These are phyloP conservation scores for Lonicera japonica DNA, from an alignment of 129 eudicot species.

Conservation along the genomic window DNA sequence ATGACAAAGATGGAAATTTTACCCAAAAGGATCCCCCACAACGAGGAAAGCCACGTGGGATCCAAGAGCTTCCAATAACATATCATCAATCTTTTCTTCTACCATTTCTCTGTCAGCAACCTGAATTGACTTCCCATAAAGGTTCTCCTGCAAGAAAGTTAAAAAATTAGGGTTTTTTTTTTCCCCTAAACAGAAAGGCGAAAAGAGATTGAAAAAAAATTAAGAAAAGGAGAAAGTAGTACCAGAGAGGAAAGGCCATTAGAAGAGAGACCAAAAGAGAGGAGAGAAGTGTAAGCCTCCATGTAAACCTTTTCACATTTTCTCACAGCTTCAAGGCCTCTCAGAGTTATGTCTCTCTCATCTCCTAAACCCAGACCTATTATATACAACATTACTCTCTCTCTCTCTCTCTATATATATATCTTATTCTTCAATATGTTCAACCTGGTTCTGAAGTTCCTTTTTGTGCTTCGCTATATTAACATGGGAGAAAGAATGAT, in stretches of 20 bases:
- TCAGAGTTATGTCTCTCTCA: slow-evolving; percentile 69
- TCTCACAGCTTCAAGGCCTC: slow-evolving; percentile 81
- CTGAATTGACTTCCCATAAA: slow-evolving; percentile 64
- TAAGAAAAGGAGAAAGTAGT: background rate
- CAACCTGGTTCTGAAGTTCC: background rate
- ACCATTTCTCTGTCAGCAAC: slow-evolving; percentile 87
- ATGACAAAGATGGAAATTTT: background rate
- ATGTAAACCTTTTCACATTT: slow-evolving; percentile 60
- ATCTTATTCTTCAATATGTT: background rate
- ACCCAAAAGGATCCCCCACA: slow-evolving; percentile 99
- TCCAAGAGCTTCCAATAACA: slow-evolving; percentile 60
- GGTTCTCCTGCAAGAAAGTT: slow-evolving; percentile 41
- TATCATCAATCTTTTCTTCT: slow-evolving; percentile 71
- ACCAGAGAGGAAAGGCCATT: slow-evolving; percentile 73
- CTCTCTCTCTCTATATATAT: background rate
- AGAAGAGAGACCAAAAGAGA: slow-evolving; percentile 78
- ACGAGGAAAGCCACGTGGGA: slow-evolving; percentile 86
- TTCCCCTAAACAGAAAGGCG: background rate
- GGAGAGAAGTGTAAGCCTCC: slow-evolving; percentile 87
- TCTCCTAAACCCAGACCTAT: slow-evolving; percentile 88
- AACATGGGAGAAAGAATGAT: background rate
- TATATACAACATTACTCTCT: slow-evolving; percentile 50
- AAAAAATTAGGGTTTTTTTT: background rate
- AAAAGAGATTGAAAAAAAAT: slow-evolving; percentile 2
- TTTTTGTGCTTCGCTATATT: too few species aligned